Base-by-base conservation (phyloP, 371 early-diverging fungal genomes). In the Choanephora cucurbitarum region DNA sequence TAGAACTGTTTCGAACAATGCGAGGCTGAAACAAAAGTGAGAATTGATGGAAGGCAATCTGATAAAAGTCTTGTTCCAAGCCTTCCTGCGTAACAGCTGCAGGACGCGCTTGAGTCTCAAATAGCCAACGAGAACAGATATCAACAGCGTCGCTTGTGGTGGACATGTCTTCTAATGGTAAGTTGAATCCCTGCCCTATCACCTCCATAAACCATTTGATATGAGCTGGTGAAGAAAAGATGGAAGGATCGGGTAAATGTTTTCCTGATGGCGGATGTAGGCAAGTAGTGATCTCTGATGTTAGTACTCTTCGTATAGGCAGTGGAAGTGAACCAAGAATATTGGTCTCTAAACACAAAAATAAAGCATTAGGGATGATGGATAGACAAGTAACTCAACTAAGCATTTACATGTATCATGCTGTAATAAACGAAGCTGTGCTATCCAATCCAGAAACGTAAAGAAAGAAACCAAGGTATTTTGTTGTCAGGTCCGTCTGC, bases 181-280 rank as follows among this genome's bases (percentile, higher is more conserved):
- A 72, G 31, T 80, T 73, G 50, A 93, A 89, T 1, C 91, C 92
- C 67, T 90, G 90, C 1, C 91, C 93, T 17, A 92, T 64, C 5
- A 91, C 84, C 67, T 91, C 91, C 91, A 91, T 89, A 44, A 79
- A 84, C 91, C 91, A 93, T 50, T 77, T 75, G 23, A 93, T 90
- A 67, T 93, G 93, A 8, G 85, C 82, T 23, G 82, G 81, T 7
- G 87, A 84, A 19, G 74, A 60, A 49, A 87, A 80, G 24, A 85
- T 65, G 41, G 70, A 64, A n/a, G 77, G 73, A 62, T 84, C 83
- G 49, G 77, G 76, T 33, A 61, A 50, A 40, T 52, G 62, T 52
- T 75, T 75, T 15, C 69, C 67, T 28, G 67, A 49, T 4, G 67
- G 40, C 37, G 82, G 79, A 22, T 79, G 66, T 18, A 84, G 62